A percentile compares a stretch with the other conserved stretches of the same genome.
phyloP scores from a whole-genome alignment of 179 eudicot genomes.

The Patellifolia procumbens region DNA sequence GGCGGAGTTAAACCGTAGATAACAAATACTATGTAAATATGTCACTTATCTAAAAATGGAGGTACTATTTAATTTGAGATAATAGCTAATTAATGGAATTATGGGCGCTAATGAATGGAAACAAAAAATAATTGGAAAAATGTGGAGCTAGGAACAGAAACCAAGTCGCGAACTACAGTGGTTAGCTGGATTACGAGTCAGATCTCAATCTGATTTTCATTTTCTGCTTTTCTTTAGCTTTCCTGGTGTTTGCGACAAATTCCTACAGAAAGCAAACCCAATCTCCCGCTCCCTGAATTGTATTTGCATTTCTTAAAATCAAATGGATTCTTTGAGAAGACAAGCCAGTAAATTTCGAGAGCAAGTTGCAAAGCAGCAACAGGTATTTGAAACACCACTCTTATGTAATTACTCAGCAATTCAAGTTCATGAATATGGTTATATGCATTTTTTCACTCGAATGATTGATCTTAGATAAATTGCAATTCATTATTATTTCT shows the following conservation, averaged over 20 bases:
- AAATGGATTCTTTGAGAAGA: slow-evolving; percentile 45
- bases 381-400: slow-evolving; percentile 30
- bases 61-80: no score
- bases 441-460: background rate
- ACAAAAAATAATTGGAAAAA: no score
- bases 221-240: background rate
- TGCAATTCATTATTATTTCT: background rate
- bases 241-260: background rate
- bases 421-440: background rate
- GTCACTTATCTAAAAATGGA: no score
- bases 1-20: no score
- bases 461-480: background rate
- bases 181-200: background rate
- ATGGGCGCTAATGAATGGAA: no score
- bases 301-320: background rate
- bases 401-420: no score
- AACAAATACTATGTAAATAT: no score
- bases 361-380: slow-evolving; percentile 53
- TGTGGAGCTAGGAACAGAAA: no score
- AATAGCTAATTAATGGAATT: no score
- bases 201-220: background rate
- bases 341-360: slow-evolving; percentile 53
- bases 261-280: background rate
- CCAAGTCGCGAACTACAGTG: no score
- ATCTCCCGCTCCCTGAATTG: background rate